A percentile compares a stretch with the other conserved stretches of the same genome.
These are phyloP conservation scores for Clitocybe nebularis DNA, from an alignment of 1,284 basidiomycete genomes.

Conservation along the genomic window DNA sequence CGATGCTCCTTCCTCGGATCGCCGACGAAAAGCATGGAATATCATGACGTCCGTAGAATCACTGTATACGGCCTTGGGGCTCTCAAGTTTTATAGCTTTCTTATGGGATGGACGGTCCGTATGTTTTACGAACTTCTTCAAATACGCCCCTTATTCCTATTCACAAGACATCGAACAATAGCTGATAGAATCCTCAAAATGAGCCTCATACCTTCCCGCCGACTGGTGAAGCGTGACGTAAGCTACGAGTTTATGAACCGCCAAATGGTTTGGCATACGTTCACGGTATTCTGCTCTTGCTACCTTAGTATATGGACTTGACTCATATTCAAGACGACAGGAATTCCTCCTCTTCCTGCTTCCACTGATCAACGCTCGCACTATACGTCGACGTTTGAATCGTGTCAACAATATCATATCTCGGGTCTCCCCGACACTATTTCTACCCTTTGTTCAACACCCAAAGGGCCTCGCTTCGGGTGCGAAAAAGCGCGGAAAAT, in stretches of 20 bases:
- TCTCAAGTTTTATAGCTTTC: conserved; percentile 82
- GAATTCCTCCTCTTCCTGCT: conserved; percentile 95
- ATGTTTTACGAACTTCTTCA: conserved; percentile 1
- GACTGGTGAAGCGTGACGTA: conserved; percentile 77
- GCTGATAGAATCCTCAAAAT: conserved; percentile 82
- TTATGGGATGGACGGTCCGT: conserved; percentile 82
- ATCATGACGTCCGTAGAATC: conserved; percentile 68
- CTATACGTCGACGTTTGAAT: conserved; percentile 55
- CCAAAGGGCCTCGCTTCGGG: conserved; percentile 4
- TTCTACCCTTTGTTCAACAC: conserved; percentile 7
- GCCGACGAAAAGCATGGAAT: conserved; percentile 75
- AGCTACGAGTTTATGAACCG: conserved; percentile 99
- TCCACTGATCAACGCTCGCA: conserved; percentile 74
- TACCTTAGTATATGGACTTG: background rate
- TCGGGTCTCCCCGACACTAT: conserved; percentile 23
- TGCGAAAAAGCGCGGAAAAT: conserved; percentile 49
- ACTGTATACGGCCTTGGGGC: conserved; percentile 51
- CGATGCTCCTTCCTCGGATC: conserved; percentile 78
- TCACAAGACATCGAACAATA: conserved; percentile 76
- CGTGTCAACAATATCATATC: conserved; percentile 40
- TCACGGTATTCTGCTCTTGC: conserved; percentile 66
- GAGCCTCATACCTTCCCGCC: conserved; percentile 71
- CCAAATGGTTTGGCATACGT: conserved; percentile 98
- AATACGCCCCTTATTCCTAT: conserved; percentile 1
- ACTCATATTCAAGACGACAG: conserved; percentile 37